Percentiles rank a stretch among this genome's conserved stretches.
Conservation (phyloP, 2,329 filamentous ascomycete species). For the Phaeosphaeria sp. region DNA sequence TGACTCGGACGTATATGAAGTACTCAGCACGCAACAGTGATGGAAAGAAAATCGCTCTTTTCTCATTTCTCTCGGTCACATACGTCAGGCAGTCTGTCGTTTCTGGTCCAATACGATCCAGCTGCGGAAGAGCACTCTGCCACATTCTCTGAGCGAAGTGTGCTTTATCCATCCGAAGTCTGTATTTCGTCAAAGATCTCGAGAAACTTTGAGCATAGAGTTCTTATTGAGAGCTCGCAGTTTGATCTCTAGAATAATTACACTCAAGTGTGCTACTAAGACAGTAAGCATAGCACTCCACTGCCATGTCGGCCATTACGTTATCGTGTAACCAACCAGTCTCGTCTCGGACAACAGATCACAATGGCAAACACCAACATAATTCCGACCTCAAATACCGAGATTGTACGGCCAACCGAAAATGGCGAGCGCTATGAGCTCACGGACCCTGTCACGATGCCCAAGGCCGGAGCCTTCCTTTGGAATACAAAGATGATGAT, state of each 20-base stretch:
- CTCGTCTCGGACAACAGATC: slow-evolving; percentile 21
- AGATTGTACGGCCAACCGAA: slow-evolving; percentile 50
- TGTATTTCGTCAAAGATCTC: not conserved
- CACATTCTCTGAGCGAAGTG: not conserved
- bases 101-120: not conserved
- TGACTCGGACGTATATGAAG: slow-evolving; percentile 32
- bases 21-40: slow-evolving; percentile 11
- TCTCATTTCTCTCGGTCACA: slow-evolving; percentile 3
- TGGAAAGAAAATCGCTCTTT: slow-evolving; percentile 12
- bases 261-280: slow-evolving; percentile 17
- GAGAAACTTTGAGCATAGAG: not conserved
- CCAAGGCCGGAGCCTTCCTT: slow-evolving; percentile 62
- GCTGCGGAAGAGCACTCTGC: not conserved
- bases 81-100: slow-evolving; percentile 7
- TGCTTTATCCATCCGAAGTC: not conserved
- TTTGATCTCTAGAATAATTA: not conserved
- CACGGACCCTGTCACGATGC: slow-evolving; percentile 61
- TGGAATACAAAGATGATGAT: slow-evolving; percentile 70
- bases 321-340: slow-evolving; percentile 33
- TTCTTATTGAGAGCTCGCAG: not conserved
- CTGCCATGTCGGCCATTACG: slow-evolving; percentile 23
- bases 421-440: slow-evolving; percentile 63
- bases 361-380: slow-evolving; percentile 10
- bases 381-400: slow-evolving; percentile 10
- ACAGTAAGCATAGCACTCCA: slow-evolving; percentile 37